Percentiles rank a stretch among this genome's conserved stretches.
These are phyloP conservation scores for Globisporangium paddicum DNA, from an alignment of 352 stramenopile genomes.

Conservation along the genomic window DNA sequence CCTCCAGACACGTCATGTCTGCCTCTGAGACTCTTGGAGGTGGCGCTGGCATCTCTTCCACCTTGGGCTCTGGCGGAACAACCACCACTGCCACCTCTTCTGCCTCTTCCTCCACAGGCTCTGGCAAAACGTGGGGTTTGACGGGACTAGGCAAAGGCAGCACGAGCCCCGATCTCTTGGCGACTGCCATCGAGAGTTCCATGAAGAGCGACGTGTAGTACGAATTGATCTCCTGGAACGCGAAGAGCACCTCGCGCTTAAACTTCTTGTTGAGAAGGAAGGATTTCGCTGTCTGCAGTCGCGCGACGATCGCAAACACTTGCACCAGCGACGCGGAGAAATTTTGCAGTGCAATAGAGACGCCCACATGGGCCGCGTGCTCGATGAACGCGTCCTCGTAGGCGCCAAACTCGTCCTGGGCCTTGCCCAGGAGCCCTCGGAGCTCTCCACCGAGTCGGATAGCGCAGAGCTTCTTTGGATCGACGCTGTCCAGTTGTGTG, in stretches of 20 bases:
- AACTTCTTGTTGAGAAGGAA: conserved; percentile 78
- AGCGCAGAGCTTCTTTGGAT: conserved; percentile 53
- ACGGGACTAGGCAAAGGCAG: conserved; percentile 43
- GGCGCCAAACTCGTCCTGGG: conserved; percentile 67
- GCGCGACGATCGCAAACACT: conserved; percentile 47
- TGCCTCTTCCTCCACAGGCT: conserved; percentile 10
- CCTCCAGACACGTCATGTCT: conserved; percentile 49
- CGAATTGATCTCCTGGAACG: conserved; percentile 84
- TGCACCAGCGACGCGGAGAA: conserved; percentile 56
- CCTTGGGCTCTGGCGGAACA: background rate
- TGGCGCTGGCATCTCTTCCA: background rate
- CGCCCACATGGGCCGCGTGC: conserved; percentile 40
- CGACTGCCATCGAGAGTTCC: conserved; percentile 73
- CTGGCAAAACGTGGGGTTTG: conserved; percentile 9
- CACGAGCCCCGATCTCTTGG: conserved; percentile 38
- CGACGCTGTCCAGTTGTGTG: conserved; percentile 47
- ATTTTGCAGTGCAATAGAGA: conserved; percentile 74
- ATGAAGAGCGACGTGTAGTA: conserved; percentile 85
- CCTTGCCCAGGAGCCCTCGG: conserved; percentile 71
- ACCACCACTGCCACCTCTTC: background rate
- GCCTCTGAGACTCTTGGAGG: background rate
- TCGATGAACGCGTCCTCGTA: conserved; percentile 60
- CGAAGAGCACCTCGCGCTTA: conserved; percentile 69
- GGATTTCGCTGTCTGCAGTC: conserved; percentile 43
- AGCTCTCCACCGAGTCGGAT: conserved; percentile 68